Evolutionary conservation across 2,329 filamentous ascomycete species (phyloP).

Genomic region (Trichoderma aggressivum): DNA sequence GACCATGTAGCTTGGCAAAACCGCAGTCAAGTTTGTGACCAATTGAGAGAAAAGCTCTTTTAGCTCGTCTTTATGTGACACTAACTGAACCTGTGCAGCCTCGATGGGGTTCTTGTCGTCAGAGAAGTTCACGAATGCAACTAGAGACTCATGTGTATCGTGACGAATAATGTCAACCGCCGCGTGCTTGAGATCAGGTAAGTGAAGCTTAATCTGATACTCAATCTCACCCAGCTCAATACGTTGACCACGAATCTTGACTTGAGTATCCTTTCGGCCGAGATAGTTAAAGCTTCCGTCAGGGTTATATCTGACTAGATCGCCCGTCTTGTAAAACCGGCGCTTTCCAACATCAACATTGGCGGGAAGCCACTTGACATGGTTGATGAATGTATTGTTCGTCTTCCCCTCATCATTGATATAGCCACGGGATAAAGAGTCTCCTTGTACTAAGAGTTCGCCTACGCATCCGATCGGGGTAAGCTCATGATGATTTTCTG

Average conservation of each 20-base stretch:
- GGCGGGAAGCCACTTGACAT: not conserved
- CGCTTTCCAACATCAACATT: not conserved
- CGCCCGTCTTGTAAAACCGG: slow-evolving; percentile 44
- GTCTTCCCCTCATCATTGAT: slow-evolving; percentile 24
- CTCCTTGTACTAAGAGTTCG: slow-evolving; percentile 25
- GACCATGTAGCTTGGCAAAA: slow-evolving; percentile 9
- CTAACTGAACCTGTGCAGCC: not conserved
- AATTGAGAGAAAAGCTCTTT: not conserved
- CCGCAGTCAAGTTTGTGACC: not conserved
- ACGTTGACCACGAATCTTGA: slow-evolving; percentile 54
- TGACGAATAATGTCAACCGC: not conserved
- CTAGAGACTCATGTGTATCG: not conserved
- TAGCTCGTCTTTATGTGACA: not conserved
- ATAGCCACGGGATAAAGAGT: slow-evolving; percentile 23
- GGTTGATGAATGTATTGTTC: slow-evolving; percentile 17
- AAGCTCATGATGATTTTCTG: slow-evolving; percentile 22
- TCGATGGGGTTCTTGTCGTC: not conserved
- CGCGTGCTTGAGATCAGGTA: not conserved
- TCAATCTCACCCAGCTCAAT: slow-evolving; percentile 41
- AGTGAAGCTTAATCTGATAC: slow-evolving; percentile 9
- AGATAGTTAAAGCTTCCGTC: slow-evolving; percentile 40
- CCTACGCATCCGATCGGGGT: slow-evolving; percentile 24
- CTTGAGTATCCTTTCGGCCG: slow-evolving; percentile 52
- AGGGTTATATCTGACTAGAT: slow-evolving; percentile 40
- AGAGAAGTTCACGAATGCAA: slow-evolving; percentile 5